Conservation (phyloP, 1,284 basidiomycete genomes). For the Neolentinus lepideus region DNA sequence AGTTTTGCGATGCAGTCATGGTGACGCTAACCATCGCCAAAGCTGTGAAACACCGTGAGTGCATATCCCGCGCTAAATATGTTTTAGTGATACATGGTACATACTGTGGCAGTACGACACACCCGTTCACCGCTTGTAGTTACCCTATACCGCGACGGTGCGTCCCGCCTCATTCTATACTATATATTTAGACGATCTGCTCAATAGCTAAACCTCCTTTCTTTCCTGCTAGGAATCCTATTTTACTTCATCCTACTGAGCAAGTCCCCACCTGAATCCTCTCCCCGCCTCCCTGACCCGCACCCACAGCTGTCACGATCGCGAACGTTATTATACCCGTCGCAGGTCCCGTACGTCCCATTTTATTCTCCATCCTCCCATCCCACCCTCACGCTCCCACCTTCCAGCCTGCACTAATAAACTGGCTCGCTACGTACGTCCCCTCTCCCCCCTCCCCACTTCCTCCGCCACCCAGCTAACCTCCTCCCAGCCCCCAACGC, state of each 20-base stretch:
- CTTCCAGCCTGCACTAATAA: slow-evolving; percentile 15
- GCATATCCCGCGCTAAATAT: background rate
- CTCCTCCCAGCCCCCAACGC: slow-evolving; percentile 27
- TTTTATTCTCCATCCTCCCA: slow-evolving; percentile 9
- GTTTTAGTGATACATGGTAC: background rate
- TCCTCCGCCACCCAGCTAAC: background rate
- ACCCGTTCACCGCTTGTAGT: slow-evolving; percentile 27
- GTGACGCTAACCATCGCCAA: slow-evolving; percentile 29
- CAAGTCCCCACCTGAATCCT: slow-evolving; percentile 12
- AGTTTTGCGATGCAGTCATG: slow-evolving; percentile 20
- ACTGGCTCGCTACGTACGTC: slow-evolving; percentile 33
- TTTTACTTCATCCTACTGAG: slow-evolving; percentile 33
- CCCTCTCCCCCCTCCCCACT: background rate
- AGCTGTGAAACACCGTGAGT: slow-evolving; percentile 30
- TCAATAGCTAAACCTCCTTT: too few relatives aligned
- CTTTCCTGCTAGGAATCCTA: too few relatives aligned
- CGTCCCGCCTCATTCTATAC: slow-evolving; percentile 5
- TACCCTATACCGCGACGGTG: slow-evolving; percentile 34
- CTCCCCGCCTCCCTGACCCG: background rate
- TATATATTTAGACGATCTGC: too few relatives aligned
- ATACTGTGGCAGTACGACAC: slow-evolving; percentile 23
- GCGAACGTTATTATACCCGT: slow-evolving; percentile 32
- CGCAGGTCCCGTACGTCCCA: slow-evolving; percentile 25
- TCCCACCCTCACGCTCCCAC: background rate
- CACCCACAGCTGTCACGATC: slow-evolving; percentile 26